Conservation (phyloP, 345 rosid species). For the Citrus hindsii region DNA sequence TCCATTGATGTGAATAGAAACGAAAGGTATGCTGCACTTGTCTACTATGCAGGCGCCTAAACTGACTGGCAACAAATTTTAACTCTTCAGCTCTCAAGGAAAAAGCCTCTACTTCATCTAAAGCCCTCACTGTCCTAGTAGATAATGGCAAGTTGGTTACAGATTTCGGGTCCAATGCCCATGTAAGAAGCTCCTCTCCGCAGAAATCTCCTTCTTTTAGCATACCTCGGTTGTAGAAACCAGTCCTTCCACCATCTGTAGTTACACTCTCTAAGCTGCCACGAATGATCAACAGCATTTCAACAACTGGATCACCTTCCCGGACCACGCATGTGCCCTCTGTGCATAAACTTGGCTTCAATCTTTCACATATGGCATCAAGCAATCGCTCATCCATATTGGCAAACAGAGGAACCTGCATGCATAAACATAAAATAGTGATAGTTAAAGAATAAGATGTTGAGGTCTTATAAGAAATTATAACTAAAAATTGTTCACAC, state of each 20-base stretch:
- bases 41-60: conserved; percentile 81
- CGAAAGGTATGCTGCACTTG: conserved; percentile 86
- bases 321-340: conserved; percentile 67
- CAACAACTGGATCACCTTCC: conserved; percentile 87
- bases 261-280: conserved; percentile 85
- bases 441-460: neutral
- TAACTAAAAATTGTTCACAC: neutral
- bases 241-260: conserved; percentile 89
- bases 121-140: conserved; percentile 61
- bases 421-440: neutral
- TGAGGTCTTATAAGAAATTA: neutral
- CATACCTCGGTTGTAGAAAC: conserved; percentile 70
- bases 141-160: conserved; percentile 57
- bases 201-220: conserved; percentile 79
- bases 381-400: conserved; percentile 85
- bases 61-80: conserved; percentile 82
- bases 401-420: conserved; percentile 80
- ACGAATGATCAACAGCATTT: conserved; percentile 82
- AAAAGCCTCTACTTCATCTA: conserved; percentile 82
- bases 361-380: conserved; percentile 86
- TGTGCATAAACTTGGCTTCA: conserved; percentile 78
- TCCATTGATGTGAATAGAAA: conserved; percentile 92
- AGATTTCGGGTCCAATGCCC: conserved; percentile 79
- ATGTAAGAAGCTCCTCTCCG: conserved; percentile 76
- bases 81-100: conserved; percentile 86